Percentiles rank a stretch among this genome's conserved stretches.
phyloP scores from a whole-genome alignment of 1,284 basidiomycete genomes.

The Ustilago cynodontis region DNA sequence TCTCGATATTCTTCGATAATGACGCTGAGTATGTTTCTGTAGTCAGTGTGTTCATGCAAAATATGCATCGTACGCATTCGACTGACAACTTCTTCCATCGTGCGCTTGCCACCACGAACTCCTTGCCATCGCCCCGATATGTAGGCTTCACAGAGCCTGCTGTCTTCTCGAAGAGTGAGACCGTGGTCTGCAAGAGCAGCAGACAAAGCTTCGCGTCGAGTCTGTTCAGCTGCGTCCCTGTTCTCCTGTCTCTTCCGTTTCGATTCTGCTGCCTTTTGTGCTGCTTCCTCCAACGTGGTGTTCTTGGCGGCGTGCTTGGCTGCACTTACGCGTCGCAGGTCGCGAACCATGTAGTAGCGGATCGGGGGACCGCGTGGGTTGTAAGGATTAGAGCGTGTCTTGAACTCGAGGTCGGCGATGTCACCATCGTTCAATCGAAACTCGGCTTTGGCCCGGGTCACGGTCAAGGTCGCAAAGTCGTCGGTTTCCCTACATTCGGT shows the following conservation, averaged over 20 bases:
- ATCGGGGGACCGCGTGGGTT: not conserved
- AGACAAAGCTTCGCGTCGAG: not conserved
- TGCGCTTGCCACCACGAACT: not conserved
- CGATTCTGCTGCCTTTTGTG: not conserved
- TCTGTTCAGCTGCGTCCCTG: not conserved
- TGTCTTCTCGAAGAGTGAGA: not conserved
- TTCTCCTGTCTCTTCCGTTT: not conserved
- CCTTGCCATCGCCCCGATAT: not conserved
- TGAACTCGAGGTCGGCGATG: not conserved
- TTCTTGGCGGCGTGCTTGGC: not conserved
- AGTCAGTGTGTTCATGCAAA: not conserved
- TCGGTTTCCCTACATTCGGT: not conserved
- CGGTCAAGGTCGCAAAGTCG: not conserved
- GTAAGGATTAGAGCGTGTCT: not conserved
- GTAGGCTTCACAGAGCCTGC: not conserved
- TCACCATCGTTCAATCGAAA: not conserved
- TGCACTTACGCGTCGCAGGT: not conserved
- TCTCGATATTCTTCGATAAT: too few relatives aligned
- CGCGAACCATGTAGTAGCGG: not conserved
- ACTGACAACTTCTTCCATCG: not conserved
- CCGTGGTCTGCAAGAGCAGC: not conserved
- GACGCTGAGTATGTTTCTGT: not conserved
- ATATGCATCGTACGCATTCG: not conserved
- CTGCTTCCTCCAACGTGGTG: not conserved
- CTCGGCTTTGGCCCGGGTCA: not conserved